Percentiles rank a stretch among this genome's conserved stretches.
Conservation (phyloP, 2,329 filamentous ascomycete species). For the Uncinocarpus reesii region DNA sequence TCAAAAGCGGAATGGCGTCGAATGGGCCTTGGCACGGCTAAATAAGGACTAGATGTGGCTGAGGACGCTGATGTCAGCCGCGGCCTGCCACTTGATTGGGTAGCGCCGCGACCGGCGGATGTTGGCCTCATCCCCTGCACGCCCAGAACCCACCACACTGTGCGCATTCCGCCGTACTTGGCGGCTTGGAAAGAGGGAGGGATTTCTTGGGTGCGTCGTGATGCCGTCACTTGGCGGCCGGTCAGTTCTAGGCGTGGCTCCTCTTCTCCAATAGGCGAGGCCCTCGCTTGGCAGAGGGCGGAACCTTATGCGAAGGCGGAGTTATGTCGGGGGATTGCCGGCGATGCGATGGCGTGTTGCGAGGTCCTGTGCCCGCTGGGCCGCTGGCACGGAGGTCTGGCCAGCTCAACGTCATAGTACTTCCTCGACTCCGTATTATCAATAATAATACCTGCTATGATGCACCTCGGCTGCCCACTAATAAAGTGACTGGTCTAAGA, state of each 20-base stretch:
- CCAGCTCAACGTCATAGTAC: too few relatives aligned
- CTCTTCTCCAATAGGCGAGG: background rate
- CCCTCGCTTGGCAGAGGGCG: background rate
- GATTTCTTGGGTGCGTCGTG: slow-evolving; percentile 1
- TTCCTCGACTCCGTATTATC: too few relatives aligned
- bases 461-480: too few relatives aligned
- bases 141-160: background rate
- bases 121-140: too few relatives aligned
- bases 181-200: slow-evolving; percentile 1
- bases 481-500: too few relatives aligned
- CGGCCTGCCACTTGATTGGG: background rate
- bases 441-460: too few relatives aligned
- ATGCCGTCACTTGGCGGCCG: background rate
- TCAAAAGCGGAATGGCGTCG: background rate
- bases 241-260: background rate
- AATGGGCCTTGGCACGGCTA: background rate
- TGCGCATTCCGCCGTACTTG: slow-evolving; percentile 5
- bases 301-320: slow-evolving; percentile 1
- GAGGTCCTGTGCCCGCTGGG: too few relatives aligned
- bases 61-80: background rate
- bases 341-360: background rate
- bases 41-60: background rate
- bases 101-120: background rate
- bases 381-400: too few relatives aligned
- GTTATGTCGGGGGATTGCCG: slow-evolving; percentile 4